Conservation (phyloP, 1,139 yeast genomes). For the Geotrichum histeridarum region DNA sequence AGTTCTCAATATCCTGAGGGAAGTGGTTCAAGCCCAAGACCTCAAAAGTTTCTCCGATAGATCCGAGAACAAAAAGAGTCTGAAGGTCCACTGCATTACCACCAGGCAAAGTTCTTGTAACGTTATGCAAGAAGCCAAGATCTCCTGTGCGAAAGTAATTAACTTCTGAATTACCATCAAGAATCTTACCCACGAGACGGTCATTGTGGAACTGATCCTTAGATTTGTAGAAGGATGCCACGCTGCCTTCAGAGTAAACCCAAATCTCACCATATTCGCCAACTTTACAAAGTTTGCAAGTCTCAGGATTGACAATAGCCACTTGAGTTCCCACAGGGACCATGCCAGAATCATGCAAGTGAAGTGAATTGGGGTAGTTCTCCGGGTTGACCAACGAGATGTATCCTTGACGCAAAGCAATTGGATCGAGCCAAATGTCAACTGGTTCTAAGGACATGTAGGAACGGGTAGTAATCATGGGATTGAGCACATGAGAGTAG, state of each 20-base stretch:
- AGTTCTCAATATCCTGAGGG: constrained; percentile 74
- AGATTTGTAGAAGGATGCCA: constrained; percentile 55
- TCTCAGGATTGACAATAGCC: constrained; percentile 93
- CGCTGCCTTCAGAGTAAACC: constrained; percentile 87
- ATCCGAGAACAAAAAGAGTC: constrained; percentile 78
- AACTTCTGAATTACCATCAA: constrained; percentile 57
- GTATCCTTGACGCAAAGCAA: constrained; percentile 83
- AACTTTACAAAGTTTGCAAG: constrained; percentile 65
- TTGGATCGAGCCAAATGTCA: constrained; percentile 79
- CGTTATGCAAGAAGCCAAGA: constrained; percentile 81
- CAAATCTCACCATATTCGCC: constrained; percentile 99
- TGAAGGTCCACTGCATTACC: constrained; percentile 57
- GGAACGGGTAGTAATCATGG: constrained; percentile 78
- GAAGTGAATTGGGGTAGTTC: constrained; percentile 61
- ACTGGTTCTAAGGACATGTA: constrained; percentile 87
- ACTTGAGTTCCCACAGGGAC: constrained; percentile 93
- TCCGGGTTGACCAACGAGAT: constrained; percentile 73
- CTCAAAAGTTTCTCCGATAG: constrained; percentile 84
- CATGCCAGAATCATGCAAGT: constrained; percentile 90
- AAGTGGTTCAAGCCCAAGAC: constrained; percentile 87
- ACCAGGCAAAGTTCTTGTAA: constrained; percentile 41
- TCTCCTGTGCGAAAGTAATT: constrained; percentile 87
- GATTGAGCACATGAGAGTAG: constrained; percentile 75
- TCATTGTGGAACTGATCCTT: constrained; percentile 41
- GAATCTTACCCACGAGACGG: constrained; percentile 55